Base-by-base conservation (phyloP, 2,329 filamentous ascomycete genomes). In the Colletotrichum spaethianum region DNA sequence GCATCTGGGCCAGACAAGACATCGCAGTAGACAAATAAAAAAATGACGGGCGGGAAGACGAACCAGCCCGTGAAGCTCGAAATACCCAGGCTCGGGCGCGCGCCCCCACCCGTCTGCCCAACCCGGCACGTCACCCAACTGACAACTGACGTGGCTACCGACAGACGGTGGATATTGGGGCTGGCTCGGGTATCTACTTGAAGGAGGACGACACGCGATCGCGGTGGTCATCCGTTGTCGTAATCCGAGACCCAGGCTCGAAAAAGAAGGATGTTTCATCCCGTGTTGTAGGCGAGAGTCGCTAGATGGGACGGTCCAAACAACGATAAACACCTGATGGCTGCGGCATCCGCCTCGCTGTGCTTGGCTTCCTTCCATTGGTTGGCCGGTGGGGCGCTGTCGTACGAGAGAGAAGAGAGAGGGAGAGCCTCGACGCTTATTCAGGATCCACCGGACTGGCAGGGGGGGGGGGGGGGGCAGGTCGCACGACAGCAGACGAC, bases 261-360 rank as follows among this genome's bases (percentile, higher is more conserved):
- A 18, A 38, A 7, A 38, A 38, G 18, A 48, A 50, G 33, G 9
- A 62, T 62, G 70, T 73, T 73, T 73, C 70, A 66, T 73, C 70
- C 67, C 66, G 66, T 66, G 44, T 71, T 48, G 40, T 62, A 60
- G 59, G 63, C 62, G 52, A 20, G 31, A 20, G 28, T 36, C 44
- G n/a, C 42, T 16, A 31, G 36, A 66, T 66, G 38, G 70, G 67
- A 73, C 44, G 70, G 62, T 61, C n/a, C 14, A 28, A 63, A 73
- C 65, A 67, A 57, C 48, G 33, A 71, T 66, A 71, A 73, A 73
- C 70, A 62, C 55, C 60, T 71, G 70, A 64, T 50, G 38, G 57
- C 53, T 63, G 65, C 63, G 59, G 60, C 70, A 72, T 53, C 60
- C 59, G 59, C 55, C 33, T 18, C 40, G 14, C 40, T 48, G n/a